Evolutionary conservation across 129 eudicot genomes (phyloP).

Genomic region (Saussurea involucrata): DNA sequence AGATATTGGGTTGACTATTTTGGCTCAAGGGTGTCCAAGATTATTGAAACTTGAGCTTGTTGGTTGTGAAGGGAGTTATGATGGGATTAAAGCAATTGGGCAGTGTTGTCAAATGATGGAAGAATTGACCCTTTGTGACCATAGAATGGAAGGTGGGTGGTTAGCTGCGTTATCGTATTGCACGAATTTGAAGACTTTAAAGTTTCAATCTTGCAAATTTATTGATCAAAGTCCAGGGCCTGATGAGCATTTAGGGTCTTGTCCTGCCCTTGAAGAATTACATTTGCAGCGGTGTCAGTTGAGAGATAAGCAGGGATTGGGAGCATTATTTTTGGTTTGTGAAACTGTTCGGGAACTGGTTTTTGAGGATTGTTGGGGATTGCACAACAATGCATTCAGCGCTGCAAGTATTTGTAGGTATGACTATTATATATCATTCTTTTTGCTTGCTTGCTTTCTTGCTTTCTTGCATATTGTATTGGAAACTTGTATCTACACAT

Average conservation of each 20-base stretch:
- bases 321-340: slow-evolving; percentile 79
- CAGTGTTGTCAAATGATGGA: slow-evolving; percentile 96
- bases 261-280: slow-evolving; percentile 76
- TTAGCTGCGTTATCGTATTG: slow-evolving; percentile 79
- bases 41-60: slow-evolving; percentile 81
- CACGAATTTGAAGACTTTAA: slow-evolving; percentile 79
- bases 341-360: slow-evolving; percentile 60
- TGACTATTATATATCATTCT: slow-evolving; percentile 2
- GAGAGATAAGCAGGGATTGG: slow-evolving; percentile 63
- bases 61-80: slow-evolving; percentile 98
- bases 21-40: slow-evolving; percentile 92
- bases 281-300: slow-evolving; percentile 73
- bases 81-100: slow-evolving; percentile 92
- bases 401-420: slow-evolving; percentile 84
- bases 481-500: not conserved
- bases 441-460: not conserved
- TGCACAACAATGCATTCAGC: slow-evolving; percentile 58
- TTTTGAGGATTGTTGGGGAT: slow-evolving; percentile 92
- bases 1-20: slow-evolving; percentile 85
- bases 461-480: not conserved
- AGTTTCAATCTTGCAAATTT: slow-evolving; percentile 64
- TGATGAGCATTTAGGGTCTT: slow-evolving; percentile 82
- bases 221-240: slow-evolving; percentile 77
- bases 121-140: slow-evolving; percentile 72
- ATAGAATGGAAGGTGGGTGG: slow-evolving; percentile 94